Percentiles rank a stretch among this genome's conserved stretches.
These are phyloP conservation scores for Podospora didyma DNA, from an alignment of 495 filamentous ascomycete species.

Conservation along the genomic window DNA sequence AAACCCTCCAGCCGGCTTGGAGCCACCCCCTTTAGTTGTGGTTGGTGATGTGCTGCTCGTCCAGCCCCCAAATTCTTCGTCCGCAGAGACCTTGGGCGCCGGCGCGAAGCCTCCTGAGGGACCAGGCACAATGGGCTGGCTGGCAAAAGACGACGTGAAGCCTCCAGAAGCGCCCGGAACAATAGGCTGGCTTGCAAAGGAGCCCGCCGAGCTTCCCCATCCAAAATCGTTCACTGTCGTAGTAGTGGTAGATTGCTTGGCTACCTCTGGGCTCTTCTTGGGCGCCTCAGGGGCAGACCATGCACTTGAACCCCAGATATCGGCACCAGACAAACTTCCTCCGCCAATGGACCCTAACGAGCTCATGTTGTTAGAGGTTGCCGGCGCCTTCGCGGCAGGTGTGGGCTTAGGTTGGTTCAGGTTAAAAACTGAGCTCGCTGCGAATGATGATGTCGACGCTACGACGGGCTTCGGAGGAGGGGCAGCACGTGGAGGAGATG, in stretches of 20 bases:
- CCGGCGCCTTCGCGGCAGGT: conserved; percentile 34
- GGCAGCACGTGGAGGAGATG: conserved; percentile 18
- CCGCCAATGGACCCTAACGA: conserved; percentile 33
- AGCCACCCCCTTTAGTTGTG: conserved; percentile 28
- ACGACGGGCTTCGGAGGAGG: conserved; percentile 46
- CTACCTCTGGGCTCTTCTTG: conserved; percentile 27
- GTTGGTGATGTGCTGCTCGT: conserved; percentile 55
- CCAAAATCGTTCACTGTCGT: conserved; percentile 46
- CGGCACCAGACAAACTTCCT: conserved; percentile 30
- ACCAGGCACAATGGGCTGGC: conserved; percentile 52
- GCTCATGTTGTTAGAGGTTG: conserved; percentile 22
- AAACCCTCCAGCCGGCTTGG: conserved; percentile 50
- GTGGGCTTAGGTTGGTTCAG: conserved; percentile 48
- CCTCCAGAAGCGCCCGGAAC: conserved; percentile 49
- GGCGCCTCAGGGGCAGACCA: conserved; percentile 45
- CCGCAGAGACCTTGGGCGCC: conserved; percentile 64
- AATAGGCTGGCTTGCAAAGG: conserved; percentile 48
- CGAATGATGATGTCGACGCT: conserved; percentile 36
- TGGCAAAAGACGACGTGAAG: conserved; percentile 41
- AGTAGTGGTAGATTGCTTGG: conserved; percentile 29
- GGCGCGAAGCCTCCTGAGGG: conserved; percentile 45
- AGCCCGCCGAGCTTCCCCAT: conserved; percentile 44
- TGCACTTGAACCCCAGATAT: conserved; percentile 50
- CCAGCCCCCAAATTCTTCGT: conserved; percentile 96
- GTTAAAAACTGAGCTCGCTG: conserved; percentile 69